These are phyloP conservation scores for Viola pubescens DNA, from an alignment of 441 rosid species.

Conservation along the genomic window DNA sequence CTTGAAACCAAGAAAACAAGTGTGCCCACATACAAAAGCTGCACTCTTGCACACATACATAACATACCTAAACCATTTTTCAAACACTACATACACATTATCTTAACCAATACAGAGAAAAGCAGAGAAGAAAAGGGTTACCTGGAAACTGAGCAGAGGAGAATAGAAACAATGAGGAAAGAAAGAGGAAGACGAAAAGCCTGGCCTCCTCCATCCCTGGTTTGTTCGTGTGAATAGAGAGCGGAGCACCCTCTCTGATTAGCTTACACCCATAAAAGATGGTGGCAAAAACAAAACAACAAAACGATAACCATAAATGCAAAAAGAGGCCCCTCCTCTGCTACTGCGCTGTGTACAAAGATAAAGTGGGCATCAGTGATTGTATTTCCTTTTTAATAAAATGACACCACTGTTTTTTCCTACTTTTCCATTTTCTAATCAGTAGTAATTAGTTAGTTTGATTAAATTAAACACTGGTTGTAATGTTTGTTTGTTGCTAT, in stretches of 20 bases:
- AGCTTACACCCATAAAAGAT: slow-evolving; percentile 19
- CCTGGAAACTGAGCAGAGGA: slow-evolving; percentile 63
- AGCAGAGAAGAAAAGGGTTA: slow-evolving; percentile 13
- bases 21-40: too few relatives aligned
- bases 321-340: slow-evolving; percentile 8
- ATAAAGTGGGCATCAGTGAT: not conserved
- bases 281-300: not conserved
- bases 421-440: too few relatives aligned
- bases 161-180: slow-evolving; percentile 34
- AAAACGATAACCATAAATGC: slow-evolving; percentile 13
- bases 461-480: too few relatives aligned
- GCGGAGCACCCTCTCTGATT: slow-evolving; percentile 5
- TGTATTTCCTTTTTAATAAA: not conserved
- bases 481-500: too few relatives aligned
- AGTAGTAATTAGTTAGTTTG: too few relatives aligned
- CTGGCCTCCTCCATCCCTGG: slow-evolving; percentile 41
- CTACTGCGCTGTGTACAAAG: not conserved
- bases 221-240: not conserved
- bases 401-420: too few relatives aligned
- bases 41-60: too few relatives aligned
- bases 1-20: too few relatives aligned
- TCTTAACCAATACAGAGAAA: not conserved
- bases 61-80: too few relatives aligned
- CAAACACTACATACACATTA: too few relatives aligned
- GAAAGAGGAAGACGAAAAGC: slow-evolving; percentile 22